Base-by-base conservation (phyloP, 177 flowering plant genomes). In the Tripterygium wilfordii region DNA sequence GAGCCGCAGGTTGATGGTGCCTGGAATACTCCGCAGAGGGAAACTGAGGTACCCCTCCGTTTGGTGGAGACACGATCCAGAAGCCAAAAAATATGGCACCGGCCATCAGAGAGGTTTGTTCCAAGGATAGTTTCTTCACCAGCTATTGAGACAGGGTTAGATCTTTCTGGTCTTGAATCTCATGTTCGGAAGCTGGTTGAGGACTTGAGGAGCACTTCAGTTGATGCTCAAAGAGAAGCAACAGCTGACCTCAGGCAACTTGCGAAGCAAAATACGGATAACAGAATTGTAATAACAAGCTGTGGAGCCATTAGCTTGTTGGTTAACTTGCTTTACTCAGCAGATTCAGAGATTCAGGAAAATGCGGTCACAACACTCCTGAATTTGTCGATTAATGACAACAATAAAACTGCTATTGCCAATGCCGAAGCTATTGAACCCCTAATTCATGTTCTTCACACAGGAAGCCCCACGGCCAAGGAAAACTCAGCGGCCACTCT, bases 401-500 rank as follows among this genome's bases (percentile, higher is more conserved):
- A 85, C 70, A 88, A 88, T 71, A 88, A 88, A 72, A 36, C 62
- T 32, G 71, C 75, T 28, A 88, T 88, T 50, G 95, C 86, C 37
- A 67, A 70, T 67, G 88, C 96, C 10, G 67, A 67, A 24, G 95
- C 96, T 14, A 88, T 88, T 45, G 76, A 68, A 20, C 95, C 95
- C 16, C 64, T 88, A 49, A 83, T 88, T 64, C 70, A 79, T 61
- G 95, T 85, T 48, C 96, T 88, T 44, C 48, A 72, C 68, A 73
- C 77, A 0, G 96, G 96, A n/a, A 83, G 76, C 40, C 48, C 88
- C 8, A 95, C 83, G 58, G 95, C 95, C 0, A 83, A 77, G 62
- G 91, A 85, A 57, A 88, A 88, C 50, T 58, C 96, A 15, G 96
- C 96, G 52, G 96, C 96, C 31, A 83, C 96, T 46, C 95, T 88